These are phyloP conservation scores for Zymoseptoria ardabiliae DNA, from an alignment of 2,329 filamentous ascomycete species.

Conservation along the genomic window DNA sequence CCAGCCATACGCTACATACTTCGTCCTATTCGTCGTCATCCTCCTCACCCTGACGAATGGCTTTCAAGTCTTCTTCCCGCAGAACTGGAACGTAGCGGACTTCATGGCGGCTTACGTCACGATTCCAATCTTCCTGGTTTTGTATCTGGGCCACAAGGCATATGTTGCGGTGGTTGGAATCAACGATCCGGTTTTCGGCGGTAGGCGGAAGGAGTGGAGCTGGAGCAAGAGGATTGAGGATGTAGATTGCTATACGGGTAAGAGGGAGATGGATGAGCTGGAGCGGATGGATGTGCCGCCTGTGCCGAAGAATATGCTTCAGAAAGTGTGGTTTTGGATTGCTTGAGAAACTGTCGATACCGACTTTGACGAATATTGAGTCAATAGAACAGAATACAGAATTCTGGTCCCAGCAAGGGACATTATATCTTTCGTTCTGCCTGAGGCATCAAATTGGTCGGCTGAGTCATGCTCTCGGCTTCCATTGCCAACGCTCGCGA, in stretches of 20 bases:
- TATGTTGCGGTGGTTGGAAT: constrained; percentile 22
- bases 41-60: constrained; percentile 50
- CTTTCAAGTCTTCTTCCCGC: constrained; percentile 48
- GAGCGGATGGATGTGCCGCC: constrained; percentile 36
- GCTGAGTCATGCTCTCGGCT: too few relatives aligned
- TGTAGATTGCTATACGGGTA: constrained; percentile 40
- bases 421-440: too few relatives aligned
- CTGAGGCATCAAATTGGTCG: too few relatives aligned
- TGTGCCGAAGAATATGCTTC: constrained; percentile 35
- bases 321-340: constrained; percentile 43
- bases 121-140: constrained; percentile 43
- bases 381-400: too few relatives aligned
- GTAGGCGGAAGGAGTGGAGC: constrained; percentile 25
- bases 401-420: too few relatives aligned
- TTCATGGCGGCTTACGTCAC: constrained; percentile 51
- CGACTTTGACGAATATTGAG: neutral
- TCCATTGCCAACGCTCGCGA: too few relatives aligned
- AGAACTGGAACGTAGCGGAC: constrained; percentile 37
- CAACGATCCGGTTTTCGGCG: constrained; percentile 26
- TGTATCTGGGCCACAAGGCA: constrained; percentile 31
- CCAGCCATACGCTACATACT: constrained; percentile 47
- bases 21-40: constrained; percentile 42
- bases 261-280: constrained; percentile 39
- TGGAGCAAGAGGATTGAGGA: constrained; percentile 29
- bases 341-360: constrained; percentile 20